Conservation (phyloP, 2,329 filamentous ascomycete genomes). For the Fusarium austroafricanum region DNA sequence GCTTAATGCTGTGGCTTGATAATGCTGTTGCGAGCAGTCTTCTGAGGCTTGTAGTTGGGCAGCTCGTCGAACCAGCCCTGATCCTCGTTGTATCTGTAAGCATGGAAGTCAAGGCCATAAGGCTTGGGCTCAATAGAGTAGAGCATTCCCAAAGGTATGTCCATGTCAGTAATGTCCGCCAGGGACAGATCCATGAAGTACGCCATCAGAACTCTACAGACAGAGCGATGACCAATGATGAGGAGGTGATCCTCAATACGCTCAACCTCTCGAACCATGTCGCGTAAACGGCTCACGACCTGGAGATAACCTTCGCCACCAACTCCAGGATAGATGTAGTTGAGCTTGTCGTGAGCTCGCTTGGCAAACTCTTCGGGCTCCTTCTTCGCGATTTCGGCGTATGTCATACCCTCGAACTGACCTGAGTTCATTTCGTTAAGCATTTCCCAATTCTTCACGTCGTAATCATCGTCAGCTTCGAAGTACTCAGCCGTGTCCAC, state of each 20-base stretch:
- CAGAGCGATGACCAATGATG: conserved; percentile 90
- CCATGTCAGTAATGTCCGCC: conserved; percentile 92
- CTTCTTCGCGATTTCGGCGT: conserved; percentile 84
- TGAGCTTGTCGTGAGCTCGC: conserved; percentile 86
- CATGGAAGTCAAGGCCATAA: conserved; percentile 97
- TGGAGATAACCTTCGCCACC: conserved; percentile 97
- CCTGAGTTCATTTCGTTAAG: conserved; percentile 96
- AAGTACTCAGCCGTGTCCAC: conserved; percentile 91
- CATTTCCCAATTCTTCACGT: conserved; percentile 98
- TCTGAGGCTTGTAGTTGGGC: conserved; percentile 82
- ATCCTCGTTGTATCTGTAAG: conserved; percentile 87
- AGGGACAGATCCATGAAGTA: conserved; percentile 95
- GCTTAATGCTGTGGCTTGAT: conserved; percentile 31
- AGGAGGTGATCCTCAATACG: conserved; percentile 96
- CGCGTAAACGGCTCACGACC: conserved; percentile 92
- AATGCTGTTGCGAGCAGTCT: conserved; percentile 53
- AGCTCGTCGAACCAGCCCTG: conserved; percentile 86
- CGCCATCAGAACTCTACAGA: conserved; percentile 90
- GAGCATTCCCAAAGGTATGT: conserved; percentile 91
- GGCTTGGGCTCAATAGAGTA: conserved; percentile 98
- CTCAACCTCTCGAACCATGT: conserved; percentile 97
- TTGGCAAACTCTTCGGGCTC: conserved; percentile 84
- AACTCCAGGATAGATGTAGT: conserved; percentile 95
- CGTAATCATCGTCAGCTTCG: conserved; percentile 90
- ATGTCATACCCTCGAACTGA: conserved; percentile 93